Percentiles rank a stretch among this genome's conserved stretches.
phyloP scores from a whole-genome alignment of 2,329 filamentous ascomycete species.

The Pseudocercospora eumusae region DNA sequence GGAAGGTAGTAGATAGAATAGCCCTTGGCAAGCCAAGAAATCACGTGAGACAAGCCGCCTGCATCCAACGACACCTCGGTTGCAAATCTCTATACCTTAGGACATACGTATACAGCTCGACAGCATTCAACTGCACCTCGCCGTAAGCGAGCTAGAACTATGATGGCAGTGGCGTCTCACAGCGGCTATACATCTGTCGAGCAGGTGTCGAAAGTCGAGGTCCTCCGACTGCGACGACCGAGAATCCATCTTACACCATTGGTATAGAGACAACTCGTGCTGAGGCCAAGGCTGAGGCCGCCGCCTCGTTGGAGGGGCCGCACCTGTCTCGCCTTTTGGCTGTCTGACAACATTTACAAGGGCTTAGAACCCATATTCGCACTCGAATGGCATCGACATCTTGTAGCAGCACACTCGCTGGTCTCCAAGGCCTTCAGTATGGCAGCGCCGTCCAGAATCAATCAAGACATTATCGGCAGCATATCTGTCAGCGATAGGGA shows the following conservation, averaged over 20 bases:
- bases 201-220: background rate
- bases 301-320: background rate
- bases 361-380: too few relatives aligned
- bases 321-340: background rate
- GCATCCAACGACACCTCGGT: background rate
- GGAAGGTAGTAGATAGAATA: too few relatives aligned
- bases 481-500: background rate
- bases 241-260: background rate
- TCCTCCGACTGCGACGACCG: background rate
- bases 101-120: background rate
- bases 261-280: background rate
- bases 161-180: background rate
- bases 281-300: background rate
- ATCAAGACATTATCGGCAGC: background rate
- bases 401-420: background rate
- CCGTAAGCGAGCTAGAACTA: background rate
- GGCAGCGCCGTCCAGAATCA: background rate
- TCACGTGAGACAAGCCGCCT: background rate
- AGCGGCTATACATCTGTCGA: background rate
- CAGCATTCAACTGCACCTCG: background rate
- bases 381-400: background rate
- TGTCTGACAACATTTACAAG: too few relatives aligned
- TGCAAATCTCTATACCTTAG: background rate
- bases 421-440: background rate
- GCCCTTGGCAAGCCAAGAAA: too few relatives aligned